These are phyloP conservation scores for Suillus weaverae DNA, from an alignment of 768 basidiomycete species.

Conservation along the genomic window DNA sequence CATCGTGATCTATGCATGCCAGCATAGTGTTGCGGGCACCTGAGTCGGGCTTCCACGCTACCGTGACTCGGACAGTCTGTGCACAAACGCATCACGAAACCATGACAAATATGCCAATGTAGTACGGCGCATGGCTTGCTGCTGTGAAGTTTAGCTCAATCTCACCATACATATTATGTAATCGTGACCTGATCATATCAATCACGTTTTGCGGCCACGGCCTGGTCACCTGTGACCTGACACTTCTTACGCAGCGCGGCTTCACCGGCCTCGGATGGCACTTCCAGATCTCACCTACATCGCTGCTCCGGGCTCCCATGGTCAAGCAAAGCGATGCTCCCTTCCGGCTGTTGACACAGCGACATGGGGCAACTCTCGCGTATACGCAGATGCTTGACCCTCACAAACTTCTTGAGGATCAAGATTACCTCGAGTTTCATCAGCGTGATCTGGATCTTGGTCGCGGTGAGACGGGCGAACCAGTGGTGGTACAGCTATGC, in stretches of 20 bases:
- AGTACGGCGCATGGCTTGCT: too few species aligned
- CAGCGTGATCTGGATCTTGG: constrained; percentile 47
- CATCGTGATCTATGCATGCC: too few species aligned
- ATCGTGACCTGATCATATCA: too few species aligned
- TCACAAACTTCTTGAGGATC: constrained; percentile 59
- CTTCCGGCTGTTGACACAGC: constrained; percentile 61
- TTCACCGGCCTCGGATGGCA: background rate
- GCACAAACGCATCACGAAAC: too few species aligned
- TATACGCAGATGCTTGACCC: constrained; percentile 82
- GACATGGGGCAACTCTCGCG: constrained; percentile 63
- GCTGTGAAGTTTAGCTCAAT: background rate
- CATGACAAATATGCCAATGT: background rate
- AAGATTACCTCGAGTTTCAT: constrained; percentile 64
- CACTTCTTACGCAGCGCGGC: too few species aligned
- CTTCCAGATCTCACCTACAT: constrained; percentile 39
- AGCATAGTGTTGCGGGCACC: too few species aligned
- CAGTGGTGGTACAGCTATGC: constrained; percentile 72
- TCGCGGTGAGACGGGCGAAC: constrained; percentile 22
- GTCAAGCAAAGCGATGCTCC: constrained; percentile 79
- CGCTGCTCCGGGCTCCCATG: constrained; percentile 77
- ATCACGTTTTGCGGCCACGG: too few species aligned
- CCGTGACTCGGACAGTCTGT: too few species aligned
- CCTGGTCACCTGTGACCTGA: too few species aligned
- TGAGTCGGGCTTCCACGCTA: too few species aligned
- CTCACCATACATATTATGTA: too few species aligned